Percentiles rank a stretch among this genome's conserved stretches.
Conservation (phyloP, 768 basidiomycete genomes). For the Phaeolepiota aurea region DNA sequence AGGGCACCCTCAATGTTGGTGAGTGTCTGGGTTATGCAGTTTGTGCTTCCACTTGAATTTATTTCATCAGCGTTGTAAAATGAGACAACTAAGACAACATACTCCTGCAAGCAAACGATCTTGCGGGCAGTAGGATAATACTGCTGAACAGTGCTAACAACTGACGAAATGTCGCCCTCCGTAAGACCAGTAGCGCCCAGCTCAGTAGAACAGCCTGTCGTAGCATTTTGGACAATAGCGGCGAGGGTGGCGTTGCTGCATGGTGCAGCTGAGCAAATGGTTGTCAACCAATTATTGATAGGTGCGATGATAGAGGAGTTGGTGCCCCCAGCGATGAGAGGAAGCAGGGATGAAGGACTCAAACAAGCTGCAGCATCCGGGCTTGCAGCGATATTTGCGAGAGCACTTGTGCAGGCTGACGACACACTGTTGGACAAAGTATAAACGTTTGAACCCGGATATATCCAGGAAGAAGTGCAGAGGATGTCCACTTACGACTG, state of each 20-base stretch:
- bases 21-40: slow-evolving; percentile 52
- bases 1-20: slow-evolving; percentile 35
- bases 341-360: slow-evolving; percentile 33
- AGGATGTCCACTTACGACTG: slow-evolving; percentile 41
- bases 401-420: slow-evolving; percentile 34
- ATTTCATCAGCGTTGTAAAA: slow-evolving; percentile 1
- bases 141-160: slow-evolving; percentile 34
- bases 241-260: slow-evolving; percentile 58
- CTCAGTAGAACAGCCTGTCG: slow-evolving; percentile 35
- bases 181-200: slow-evolving; percentile 21
- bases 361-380: slow-evolving; percentile 41
- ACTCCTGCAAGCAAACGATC: slow-evolving; percentile 61
- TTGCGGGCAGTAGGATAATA: slow-evolving; percentile 52
- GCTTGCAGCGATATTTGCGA: slow-evolving; percentile 34
- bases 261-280: slow-evolving; percentile 38
- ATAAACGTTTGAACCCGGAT: neutral
- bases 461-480: neutral
- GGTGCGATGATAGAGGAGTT: slow-evolving; percentile 35
- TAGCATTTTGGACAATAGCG: slow-evolving; percentile 43
- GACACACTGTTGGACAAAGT: slow-evolving; percentile 28
- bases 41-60: slow-evolving; percentile 22
- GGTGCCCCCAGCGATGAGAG: slow-evolving; percentile 22
- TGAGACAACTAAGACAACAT: slow-evolving; percentile 17
- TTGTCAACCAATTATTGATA: slow-evolving; percentile 53
- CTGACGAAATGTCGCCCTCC: slow-evolving; percentile 9